These are phyloP conservation scores for Pochonia chlamydosporia DNA, from an alignment of 2,329 filamentous ascomycete genomes.

Conservation along the genomic window DNA sequence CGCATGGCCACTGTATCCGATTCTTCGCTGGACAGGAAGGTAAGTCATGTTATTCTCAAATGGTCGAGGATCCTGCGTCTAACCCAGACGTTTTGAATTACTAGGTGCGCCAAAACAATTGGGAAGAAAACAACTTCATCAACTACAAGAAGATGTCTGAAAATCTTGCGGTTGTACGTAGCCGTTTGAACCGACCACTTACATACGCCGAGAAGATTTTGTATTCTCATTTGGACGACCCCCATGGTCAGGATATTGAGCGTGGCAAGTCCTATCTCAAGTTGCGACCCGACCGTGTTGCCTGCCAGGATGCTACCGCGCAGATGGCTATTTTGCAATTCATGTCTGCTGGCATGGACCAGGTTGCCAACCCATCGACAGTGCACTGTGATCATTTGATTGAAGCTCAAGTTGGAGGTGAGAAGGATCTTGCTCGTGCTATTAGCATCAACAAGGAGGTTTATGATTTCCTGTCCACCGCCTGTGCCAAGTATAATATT, in stretches of 20 bases:
- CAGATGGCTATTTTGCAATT: slow-evolving; percentile 99
- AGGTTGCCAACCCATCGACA: slow-evolving; percentile 87
- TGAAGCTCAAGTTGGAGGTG: slow-evolving; percentile 89
- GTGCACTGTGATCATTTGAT: slow-evolving; percentile 99
- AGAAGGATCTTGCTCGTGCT: slow-evolving; percentile 88
- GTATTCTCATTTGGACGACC: slow-evolving; percentile 97
- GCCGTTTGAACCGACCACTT: slow-evolving; percentile 84
- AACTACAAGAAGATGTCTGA: slow-evolving; percentile 99
- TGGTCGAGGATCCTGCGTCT: neutral
- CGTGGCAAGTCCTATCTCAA: slow-evolving; percentile 94
- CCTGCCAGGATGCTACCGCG: slow-evolving; percentile 98
- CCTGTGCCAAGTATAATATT: slow-evolving; percentile 99
- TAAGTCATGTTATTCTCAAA: slow-evolving; percentile 24
- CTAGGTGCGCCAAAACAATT: slow-evolving; percentile 91
- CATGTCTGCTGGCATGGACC: slow-evolving; percentile 97
- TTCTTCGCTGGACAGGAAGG: slow-evolving; percentile 86
- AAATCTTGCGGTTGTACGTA: slow-evolving; percentile 86
- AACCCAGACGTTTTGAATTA: neutral
- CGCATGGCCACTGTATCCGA: slow-evolving; percentile 83
- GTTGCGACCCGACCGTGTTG: slow-evolving; percentile 93
- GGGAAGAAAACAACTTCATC: slow-evolving; percentile 94
- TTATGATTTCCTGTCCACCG: slow-evolving; percentile 90
- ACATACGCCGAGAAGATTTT: slow-evolving; percentile 98
- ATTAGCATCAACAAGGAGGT: slow-evolving; percentile 97
- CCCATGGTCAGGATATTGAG: slow-evolving; percentile 92